These are phyloP conservation scores for Lodderomyces margitis DNA, from an alignment of 1,139 yeast species.

Conservation along the genomic window DNA sequence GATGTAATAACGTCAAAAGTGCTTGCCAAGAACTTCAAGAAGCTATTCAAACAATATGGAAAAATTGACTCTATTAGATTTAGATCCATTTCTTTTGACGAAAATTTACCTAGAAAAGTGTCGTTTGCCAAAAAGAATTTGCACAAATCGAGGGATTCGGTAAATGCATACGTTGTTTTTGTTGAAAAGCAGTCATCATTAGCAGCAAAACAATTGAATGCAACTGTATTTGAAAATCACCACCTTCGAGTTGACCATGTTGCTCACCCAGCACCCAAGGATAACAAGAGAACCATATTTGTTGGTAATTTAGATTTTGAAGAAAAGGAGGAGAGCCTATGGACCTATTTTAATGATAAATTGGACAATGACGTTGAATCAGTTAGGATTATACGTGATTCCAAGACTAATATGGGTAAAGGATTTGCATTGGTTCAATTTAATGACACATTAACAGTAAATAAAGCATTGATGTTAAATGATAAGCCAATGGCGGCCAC, in stretches of 20 bases:
- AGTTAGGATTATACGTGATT: constrained; percentile 86
- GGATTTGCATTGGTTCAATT: constrained; percentile 97
- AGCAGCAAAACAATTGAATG: constrained; percentile 59
- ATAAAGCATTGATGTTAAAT: constrained; percentile 76
- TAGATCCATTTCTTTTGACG: constrained; percentile 89
- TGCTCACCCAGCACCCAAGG: constrained; percentile 85
- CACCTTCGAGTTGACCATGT: constrained; percentile 91
- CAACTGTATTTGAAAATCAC: constrained; percentile 60
- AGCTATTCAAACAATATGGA: constrained; percentile 56
- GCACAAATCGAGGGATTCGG: constrained; percentile 73
- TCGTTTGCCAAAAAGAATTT: constrained; percentile 83
- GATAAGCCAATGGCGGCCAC: constrained; percentile 55
- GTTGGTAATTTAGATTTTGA: constrained; percentile 95
- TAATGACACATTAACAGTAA: constrained; percentile 74
- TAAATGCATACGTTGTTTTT: constrained; percentile 87
- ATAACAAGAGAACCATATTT: constrained; percentile 79
- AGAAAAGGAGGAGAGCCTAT: constrained; percentile 83
- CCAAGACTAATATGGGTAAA: constrained; percentile 92
- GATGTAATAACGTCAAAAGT: constrained; percentile 64
- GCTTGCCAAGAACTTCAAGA: constrained; percentile 62
- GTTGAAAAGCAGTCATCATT: constrained; percentile 51
- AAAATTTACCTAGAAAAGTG: constrained; percentile 85
- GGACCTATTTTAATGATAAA: constrained; percentile 69
- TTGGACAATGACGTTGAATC: constrained; percentile 76
- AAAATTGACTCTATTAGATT: constrained; percentile 74